Percentiles rank a stretch among this genome's conserved stretches.
Evolutionary conservation across 208 protist genomes (phyloP).

Genomic region (Strigomonas culicis): DNA sequence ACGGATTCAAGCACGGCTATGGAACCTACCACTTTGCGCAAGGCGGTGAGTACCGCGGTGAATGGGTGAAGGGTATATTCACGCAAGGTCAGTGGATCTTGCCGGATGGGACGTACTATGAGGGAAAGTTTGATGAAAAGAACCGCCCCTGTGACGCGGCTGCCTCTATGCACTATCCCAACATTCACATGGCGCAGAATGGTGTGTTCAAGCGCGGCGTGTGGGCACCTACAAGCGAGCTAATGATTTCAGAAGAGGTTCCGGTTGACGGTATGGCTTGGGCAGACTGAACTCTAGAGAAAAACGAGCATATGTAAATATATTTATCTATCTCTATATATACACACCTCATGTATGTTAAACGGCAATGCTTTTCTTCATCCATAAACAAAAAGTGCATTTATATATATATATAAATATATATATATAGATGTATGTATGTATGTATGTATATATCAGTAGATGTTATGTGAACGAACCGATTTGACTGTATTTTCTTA

Average conservation of each 20-base stretch:
- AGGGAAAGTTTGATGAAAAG: conserved; percentile 87
- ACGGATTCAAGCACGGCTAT: conserved; percentile 78
- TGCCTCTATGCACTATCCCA: conserved; percentile 75
- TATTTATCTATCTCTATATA: neutral
- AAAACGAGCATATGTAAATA: neutral
- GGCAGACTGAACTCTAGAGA: conserved; percentile 22
- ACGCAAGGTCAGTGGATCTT: conserved; percentile 88
- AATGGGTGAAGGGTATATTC: conserved; percentile 75
- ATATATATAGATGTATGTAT: no score
- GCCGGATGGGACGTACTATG: conserved; percentile 81
- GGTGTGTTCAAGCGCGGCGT: conserved; percentile 71
- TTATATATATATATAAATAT: conserved; percentile 6
- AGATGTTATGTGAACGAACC: no score
- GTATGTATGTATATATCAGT: no score
- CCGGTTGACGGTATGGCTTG: conserved; percentile 61
- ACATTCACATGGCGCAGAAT: conserved; percentile 59
- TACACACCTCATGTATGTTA: no score
- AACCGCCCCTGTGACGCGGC: conserved; percentile 71
- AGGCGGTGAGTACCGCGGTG: conserved; percentile 81
- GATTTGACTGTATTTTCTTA: no score
- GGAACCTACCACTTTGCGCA: conserved; percentile 86
- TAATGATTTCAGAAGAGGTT: conserved; percentile 64
- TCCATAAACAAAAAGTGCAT: no score
- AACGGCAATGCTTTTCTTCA: conserved; percentile 4
- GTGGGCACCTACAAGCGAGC: conserved; percentile 65